Conservation (phyloP, 176 grass and related monocot genomes). For the Musa beccarii region DNA sequence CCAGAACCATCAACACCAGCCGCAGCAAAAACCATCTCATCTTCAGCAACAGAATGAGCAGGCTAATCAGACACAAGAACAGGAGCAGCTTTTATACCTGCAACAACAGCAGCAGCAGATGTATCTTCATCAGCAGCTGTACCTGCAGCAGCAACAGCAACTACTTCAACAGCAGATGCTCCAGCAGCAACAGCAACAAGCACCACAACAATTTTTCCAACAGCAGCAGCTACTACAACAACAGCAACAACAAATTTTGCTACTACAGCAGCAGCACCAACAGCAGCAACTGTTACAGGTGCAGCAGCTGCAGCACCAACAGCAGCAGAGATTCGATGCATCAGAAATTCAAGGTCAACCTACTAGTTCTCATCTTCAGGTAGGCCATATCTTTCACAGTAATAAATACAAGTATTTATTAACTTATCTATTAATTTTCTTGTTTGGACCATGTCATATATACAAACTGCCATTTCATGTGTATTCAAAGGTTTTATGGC, state of each 20-base stretch:
- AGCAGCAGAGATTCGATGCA: slow-evolving; percentile 32
- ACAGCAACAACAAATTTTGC: slow-evolving; percentile 29
- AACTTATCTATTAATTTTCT: background rate
- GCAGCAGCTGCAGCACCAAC: slow-evolving; percentile 23
- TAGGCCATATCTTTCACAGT: slow-evolving; percentile 8
- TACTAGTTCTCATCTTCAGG: slow-evolving; percentile 32
- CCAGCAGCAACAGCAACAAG: slow-evolving; percentile 11
- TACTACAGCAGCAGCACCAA: slow-evolving; percentile 28
- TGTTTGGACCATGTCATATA: background rate
- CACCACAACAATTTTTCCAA: background rate
- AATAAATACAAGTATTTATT: background rate
- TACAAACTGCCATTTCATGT: background rate
- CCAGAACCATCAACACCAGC: slow-evolving; percentile 26
- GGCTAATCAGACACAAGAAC: slow-evolving; percentile 10
- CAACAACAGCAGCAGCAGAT: slow-evolving; percentile 53
- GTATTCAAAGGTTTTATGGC: background rate
- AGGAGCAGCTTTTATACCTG: slow-evolving; percentile 64
- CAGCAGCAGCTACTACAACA: slow-evolving; percentile 23
- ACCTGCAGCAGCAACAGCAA: slow-evolving; percentile 35
- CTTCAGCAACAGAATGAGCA: slow-evolving; percentile 1
- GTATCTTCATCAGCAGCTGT: slow-evolving; percentile 46
- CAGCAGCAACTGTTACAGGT: slow-evolving; percentile 25
- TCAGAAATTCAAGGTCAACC: slow-evolving; percentile 33
- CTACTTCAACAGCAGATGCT: slow-evolving; percentile 10
- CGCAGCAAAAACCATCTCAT: slow-evolving; percentile 26